phyloP scores from a whole-genome alignment of 805 yeast genomes.

The Pichia gijzeniarum region DNA sequence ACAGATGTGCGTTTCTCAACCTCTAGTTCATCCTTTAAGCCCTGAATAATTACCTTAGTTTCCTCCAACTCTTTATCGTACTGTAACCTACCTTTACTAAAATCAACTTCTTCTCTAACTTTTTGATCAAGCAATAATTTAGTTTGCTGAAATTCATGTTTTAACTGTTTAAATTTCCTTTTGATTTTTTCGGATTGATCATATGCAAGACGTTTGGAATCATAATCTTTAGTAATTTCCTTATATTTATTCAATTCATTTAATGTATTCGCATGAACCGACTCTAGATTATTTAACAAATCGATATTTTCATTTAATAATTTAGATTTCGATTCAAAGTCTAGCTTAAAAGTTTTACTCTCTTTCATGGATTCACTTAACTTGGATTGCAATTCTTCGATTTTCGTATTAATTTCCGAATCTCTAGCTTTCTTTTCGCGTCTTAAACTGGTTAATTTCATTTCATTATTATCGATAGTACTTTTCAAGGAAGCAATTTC shows the following conservation, averaged over 20 bases:
- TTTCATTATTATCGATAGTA: conserved; percentile 29
- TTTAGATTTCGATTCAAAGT: conserved; percentile 14
- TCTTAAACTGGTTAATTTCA: conserved; percentile 22
- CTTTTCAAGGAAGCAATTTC: conserved; percentile 29
- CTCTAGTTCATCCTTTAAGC: conserved; percentile 25
- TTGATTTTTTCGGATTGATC: conserved; percentile 25
- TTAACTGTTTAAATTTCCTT: conserved; percentile 33
- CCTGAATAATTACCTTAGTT: conserved; percentile 28
- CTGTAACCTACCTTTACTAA: conserved; percentile 36
- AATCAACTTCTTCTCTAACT: conserved; percentile 37
- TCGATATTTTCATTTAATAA: not conserved
- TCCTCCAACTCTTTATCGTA: conserved; percentile 36
- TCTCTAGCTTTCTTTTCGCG: conserved; percentile 10
- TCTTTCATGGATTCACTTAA: conserved; percentile 3
- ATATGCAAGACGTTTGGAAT: conserved; percentile 21
- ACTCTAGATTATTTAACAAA: not conserved
- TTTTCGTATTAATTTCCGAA: not conserved
- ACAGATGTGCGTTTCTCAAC: conserved; percentile 23
- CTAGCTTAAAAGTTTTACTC: conserved; percentile 31
- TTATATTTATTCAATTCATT: conserved; percentile 34
- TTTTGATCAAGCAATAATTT: conserved; percentile 36
- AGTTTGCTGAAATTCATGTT: conserved; percentile 40
- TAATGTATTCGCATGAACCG: not conserved
- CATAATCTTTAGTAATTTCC: conserved; percentile 21
- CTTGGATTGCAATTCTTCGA: conserved; percentile 4